These are phyloP conservation scores for Sporobolomyces phaffii DNA, from an alignment of 768 basidiomycete species.

Conservation along the genomic window DNA sequence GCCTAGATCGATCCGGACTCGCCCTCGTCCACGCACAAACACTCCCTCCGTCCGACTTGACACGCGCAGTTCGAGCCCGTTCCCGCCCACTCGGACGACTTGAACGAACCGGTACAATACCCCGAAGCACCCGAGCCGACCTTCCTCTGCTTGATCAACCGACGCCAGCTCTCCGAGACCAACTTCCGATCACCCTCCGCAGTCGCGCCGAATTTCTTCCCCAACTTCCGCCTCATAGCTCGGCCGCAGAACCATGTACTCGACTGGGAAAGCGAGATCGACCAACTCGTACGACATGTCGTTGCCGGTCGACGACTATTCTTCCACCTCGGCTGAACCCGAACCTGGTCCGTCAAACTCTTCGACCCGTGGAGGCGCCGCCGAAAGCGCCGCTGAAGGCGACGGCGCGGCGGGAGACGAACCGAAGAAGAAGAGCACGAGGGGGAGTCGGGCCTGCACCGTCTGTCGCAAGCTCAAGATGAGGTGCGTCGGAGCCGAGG, in stretches of 20 bases:
- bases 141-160: too few species aligned
- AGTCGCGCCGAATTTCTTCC: too few species aligned
- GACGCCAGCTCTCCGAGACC: too few species aligned
- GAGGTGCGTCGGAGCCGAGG: slow-evolving; percentile 54
- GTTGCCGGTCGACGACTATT: slow-evolving; percentile 2
- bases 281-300: slow-evolving; percentile 21
- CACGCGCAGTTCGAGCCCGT: too few species aligned
- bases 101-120: too few species aligned
- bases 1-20: too few species aligned
- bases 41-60: too few species aligned
- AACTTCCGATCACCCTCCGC: too few species aligned
- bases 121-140: too few species aligned
- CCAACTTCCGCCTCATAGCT: too few species aligned
- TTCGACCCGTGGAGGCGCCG: slow-evolving; percentile 6
- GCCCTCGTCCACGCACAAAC: too few species aligned
- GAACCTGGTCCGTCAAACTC: slow-evolving; percentile 19
- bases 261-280: background rate
- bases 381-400: background rate
- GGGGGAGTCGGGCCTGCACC: slow-evolving; percentile 67
- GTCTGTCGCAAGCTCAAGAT: slow-evolving; percentile 72
- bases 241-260: slow-evolving; percentile 10
- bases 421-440: slow-evolving; percentile 40
- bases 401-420: slow-evolving; percentile 1
- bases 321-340: slow-evolving; percentile 9
- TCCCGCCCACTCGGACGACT: too few species aligned